phyloP scores from a whole-genome alignment of 2,329 filamentous ascomycete species.

The Ophiocordyceps sinensis region DNA sequence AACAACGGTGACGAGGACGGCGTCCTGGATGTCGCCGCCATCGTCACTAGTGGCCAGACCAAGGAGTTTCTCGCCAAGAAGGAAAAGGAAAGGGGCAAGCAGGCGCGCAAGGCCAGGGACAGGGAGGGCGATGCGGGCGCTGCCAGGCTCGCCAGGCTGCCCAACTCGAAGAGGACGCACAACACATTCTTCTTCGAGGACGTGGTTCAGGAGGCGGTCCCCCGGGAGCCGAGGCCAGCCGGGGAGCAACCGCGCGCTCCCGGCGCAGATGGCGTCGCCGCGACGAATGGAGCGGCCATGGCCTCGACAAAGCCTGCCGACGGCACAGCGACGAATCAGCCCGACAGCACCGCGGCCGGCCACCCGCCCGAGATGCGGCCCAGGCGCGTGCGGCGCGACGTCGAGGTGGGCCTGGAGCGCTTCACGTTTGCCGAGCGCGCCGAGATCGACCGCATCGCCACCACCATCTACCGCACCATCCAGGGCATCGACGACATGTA shows the following conservation, averaged over 20 bases:
- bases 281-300: no score
- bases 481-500: constrained; percentile 72
- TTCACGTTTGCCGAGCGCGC: constrained; percentile 54
- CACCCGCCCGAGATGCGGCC: constrained; percentile 29
- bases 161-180: constrained; percentile 56
- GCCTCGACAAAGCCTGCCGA: not conserved
- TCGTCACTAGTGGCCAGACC: constrained; percentile 69
- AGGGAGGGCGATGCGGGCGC: constrained; percentile 38
- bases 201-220: constrained; percentile 38
- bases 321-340: not conserved
- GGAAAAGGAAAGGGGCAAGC: constrained; percentile 58
- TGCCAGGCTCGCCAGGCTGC: constrained; percentile 44
- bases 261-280: not conserved
- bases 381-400: constrained; percentile 47
- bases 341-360: constrained; percentile 4
- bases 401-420: constrained; percentile 65
- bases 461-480: constrained; percentile 70
- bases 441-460: constrained; percentile 71
- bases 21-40: constrained; percentile 70
- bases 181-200: constrained; percentile 66
- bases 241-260: not conserved
- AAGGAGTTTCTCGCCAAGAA: constrained; percentile 72
- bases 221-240: constrained; percentile 17
- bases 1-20: constrained; percentile 47
- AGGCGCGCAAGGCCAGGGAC: constrained; percentile 34